Base-by-base conservation (phyloP, 805 yeast species). In the Candida succiphila region DNA sequence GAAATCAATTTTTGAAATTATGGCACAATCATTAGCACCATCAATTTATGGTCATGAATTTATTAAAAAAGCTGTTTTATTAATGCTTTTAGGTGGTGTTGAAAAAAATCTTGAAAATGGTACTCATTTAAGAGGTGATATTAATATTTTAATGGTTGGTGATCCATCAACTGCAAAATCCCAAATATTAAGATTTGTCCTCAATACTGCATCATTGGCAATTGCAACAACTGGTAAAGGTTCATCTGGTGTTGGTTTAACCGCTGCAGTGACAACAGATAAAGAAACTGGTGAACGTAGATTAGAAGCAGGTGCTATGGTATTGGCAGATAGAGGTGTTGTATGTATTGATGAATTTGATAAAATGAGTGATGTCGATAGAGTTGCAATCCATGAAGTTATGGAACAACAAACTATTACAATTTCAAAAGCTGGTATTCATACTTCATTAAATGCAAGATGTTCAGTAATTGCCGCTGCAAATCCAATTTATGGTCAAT, bases 351-450 rank as follows among this genome's bases (percentile, higher is more conserved):
- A 92, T 67, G 98, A 92, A 66, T 92, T 92, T 52, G 98, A 89
- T 63, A 92, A 92, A 60, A 92, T 92, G 98, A 79, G 84, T 41
- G 98, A 92, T 56, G 75, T 78, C 19, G 98, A 92, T 63, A 73
- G 98, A 54, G 97, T 92, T 33, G 97, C 97, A 2, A 92, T 92
- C 51, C 98, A 92, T 60, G 98, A 92, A 70, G 98, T 92, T 32
- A 92, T 92, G 98, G 98, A 92, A 64, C 98, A 92, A 62, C 98
- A 92, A 58, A 92, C 98, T 0, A 96, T 89, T 20, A 88, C 97
- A 2, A 88, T 89, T 51, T 95, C 97, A 33, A 89, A 89, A 57
- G 98, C 97, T 5, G 98, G 98, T 42, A 89, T 89, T 49, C 96
- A 89, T 57, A 88, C 97, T 2, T 82, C 97, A 5, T 69, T 89